A percentile compares a stretch with the other conserved stretches of the same genome.
These are phyloP conservation scores for Curvularia eragrostidis DNA, from an alignment of 2,329 filamentous ascomycete genomes.

Conservation along the genomic window DNA sequence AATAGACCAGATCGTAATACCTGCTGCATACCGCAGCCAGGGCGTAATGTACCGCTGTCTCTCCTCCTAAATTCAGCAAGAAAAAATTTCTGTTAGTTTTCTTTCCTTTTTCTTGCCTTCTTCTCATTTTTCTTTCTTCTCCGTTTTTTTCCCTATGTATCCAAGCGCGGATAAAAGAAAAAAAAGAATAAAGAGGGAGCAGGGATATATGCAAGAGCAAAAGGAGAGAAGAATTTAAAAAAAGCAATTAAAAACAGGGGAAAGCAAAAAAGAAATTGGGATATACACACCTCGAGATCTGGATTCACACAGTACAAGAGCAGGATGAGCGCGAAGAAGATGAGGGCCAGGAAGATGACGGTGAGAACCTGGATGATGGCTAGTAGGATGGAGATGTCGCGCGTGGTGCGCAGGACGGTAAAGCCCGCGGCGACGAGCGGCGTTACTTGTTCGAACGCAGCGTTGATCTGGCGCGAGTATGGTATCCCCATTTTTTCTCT, in stretches of 20 bases:
- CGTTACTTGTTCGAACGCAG: slow-evolving; percentile 61
- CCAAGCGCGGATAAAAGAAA: no score
- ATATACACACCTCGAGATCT: slow-evolving; percentile 50
- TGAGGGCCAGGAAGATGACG: slow-evolving; percentile 51
- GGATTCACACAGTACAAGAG: slow-evolving; percentile 58
- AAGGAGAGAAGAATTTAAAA: no score
- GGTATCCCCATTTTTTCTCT: slow-evolving; percentile 56
- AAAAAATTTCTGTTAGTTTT: not conserved
- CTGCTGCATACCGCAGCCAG: slow-evolving; percentile 43
- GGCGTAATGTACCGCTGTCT: slow-evolving; percentile 54
- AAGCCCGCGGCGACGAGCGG: slow-evolving; percentile 59
- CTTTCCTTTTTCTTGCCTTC: not conserved
- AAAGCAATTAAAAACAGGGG: slow-evolving; percentile 1
- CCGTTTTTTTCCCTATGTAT: not conserved
- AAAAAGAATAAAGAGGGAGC: no score
- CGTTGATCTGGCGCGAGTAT: slow-evolving; percentile 60
- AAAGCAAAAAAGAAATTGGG: no score
- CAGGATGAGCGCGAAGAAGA: slow-evolving; percentile 49
- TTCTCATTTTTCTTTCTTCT: not conserved
- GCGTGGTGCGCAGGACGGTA: slow-evolving; percentile 58
- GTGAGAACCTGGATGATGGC: slow-evolving; percentile 58
- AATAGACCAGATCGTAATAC: slow-evolving; percentile 28
- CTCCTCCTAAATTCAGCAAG: slow-evolving; percentile 38
- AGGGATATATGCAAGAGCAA: no score
- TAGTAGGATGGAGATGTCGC: slow-evolving; percentile 58